Base-by-base conservation (phyloP, 139 green algal species). In the Pedinophyceae sp. region DNA sequence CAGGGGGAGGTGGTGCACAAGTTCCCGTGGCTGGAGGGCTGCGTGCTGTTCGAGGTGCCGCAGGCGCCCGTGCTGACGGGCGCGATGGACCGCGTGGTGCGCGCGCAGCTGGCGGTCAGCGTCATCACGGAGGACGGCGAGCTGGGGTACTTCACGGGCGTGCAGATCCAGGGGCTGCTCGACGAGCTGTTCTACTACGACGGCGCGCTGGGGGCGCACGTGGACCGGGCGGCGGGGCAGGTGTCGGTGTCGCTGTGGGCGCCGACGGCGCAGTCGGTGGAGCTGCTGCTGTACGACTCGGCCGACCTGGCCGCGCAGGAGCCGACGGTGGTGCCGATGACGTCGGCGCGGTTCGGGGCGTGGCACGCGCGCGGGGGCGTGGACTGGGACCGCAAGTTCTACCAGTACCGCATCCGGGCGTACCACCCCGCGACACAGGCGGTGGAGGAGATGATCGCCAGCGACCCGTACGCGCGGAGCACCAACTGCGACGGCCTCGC, bases 391-490 rank as follows among this genome's bases (percentile, higher is more conserved):
- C 61, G 71, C 27, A 61, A 57, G 28, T 83, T 72, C 58, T 86
- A 83, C 68, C 73, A 70, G 48, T 85, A 75, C 73, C 62, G 78
- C 5, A 66, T 90, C 10, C 66, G 34, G 2, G 75, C 78, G 20
- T 90, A 78, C 65, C 72, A 70, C 66, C 75, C 77, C 20, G 76
- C 54, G 68, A 83, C 69, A 0, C 49, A 62, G 23, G 23, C 58
- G 0, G 54, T 80, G 2, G 68, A 80, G 38, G 28, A 52, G 3
- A 24, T 63, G 0, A 73, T 79, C 57, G 63, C 66, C 3, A 86
- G 79, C 2, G 86, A 94, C 69, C 86, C 86, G 15, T 93, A 93
- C 71, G 75, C 77, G 7, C 57, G 74, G 4, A 62, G 69, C 27
- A 65, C 86, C 28, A 66, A 74, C 2, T 77, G 79, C 17, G 70